Base-by-base conservation (phyloP, 2,329 filamentous ascomycete genomes). In the Rhytidhysteron rufulum region DNA sequence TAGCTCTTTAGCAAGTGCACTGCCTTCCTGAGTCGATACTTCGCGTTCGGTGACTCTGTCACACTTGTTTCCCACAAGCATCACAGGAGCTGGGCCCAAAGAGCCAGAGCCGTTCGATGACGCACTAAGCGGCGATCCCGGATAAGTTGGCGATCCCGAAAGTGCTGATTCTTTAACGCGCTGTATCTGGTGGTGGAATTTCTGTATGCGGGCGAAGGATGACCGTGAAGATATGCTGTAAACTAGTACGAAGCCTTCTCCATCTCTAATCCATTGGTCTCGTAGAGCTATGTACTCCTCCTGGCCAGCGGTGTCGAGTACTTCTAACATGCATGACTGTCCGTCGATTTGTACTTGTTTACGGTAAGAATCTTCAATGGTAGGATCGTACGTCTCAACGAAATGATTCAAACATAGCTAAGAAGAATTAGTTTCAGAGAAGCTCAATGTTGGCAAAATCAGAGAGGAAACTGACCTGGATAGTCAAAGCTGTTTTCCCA, bases 41-140 rank as follows among this genome's bases (percentile, higher is more conserved):
- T 96, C 91, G 51, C 93, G 82, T 70, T 97, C 93, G 20, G 91
- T 95, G 34, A 95, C 88, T 57, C 93, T 80, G 69, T 98, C 93
- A 70, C 88, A 95, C 74, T 98, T 98, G 76, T 98, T 97, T 52
- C 93, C 93, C 25, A 98, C 93, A 21, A 98, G 78, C 93, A 98
- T 97, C 58, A 98, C 88, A 34, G 93, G 93, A 13, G 93, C 88
- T 16, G 85, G 85, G 48, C 80, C 76, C 48, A 79, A 80, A 19
- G 62, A 74, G 40, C 69, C 69, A 31, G 71, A 69, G 16, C 69
- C 71, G 16, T 72, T 70, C 34, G 76, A 74, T 1, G 76, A 77
- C 24, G 74, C 67, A 41, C 77, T 80, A 47, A 88, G 75, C 36
- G 85, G 85, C 18, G 85, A 88, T 46, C 85, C 85, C 6, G 83